phyloP scores from a whole-genome alignment of 192 early-diverging fungal genomes.

The Coemansia furcata region DNA sequence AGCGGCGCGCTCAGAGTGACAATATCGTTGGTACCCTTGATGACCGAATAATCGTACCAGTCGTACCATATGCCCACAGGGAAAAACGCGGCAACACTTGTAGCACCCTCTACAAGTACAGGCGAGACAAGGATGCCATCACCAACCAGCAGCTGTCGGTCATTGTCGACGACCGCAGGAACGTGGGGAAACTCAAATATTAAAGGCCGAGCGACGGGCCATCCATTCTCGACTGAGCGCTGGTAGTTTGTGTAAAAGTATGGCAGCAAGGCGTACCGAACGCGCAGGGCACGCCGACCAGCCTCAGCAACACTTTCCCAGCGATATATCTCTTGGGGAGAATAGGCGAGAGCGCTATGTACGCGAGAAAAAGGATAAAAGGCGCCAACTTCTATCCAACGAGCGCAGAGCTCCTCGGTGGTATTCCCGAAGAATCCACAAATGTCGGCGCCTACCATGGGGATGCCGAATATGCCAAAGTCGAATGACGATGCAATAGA shows the following conservation, averaged over 20 bases:
- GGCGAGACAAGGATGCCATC: slow-evolving; percentile 59
- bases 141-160: slow-evolving; percentile 63
- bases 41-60: slow-evolving; percentile 39
- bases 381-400: slow-evolving; percentile 65
- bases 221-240: slow-evolving; percentile 52
- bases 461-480: slow-evolving; percentile 71
- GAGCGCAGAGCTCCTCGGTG: slow-evolving; percentile 61
- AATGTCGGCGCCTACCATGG: slow-evolving; percentile 68
- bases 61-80: slow-evolving; percentile 66
- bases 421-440: slow-evolving; percentile 65
- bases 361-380: slow-evolving; percentile 65
- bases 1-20: slow-evolving; percentile 51
- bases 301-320: slow-evolving; percentile 59
- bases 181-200: slow-evolving; percentile 55
- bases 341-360: slow-evolving; percentile 56
- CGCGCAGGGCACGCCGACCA: slow-evolving; percentile 49
- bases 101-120: slow-evolving; percentile 49
- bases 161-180: slow-evolving; percentile 37
- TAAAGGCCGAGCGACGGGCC: slow-evolving; percentile 57
- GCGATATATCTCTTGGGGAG: slow-evolving; percentile 61
- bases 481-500: slow-evolving; percentile 63
- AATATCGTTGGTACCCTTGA: slow-evolving; percentile 15
- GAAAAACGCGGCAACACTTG: slow-evolving; percentile 61
- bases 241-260: slow-evolving; percentile 62
- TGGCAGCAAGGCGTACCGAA: slow-evolving; percentile 62